Evolutionary conservation across 352 stramenopile genomes (phyloP), one percentile per base, ranked within the genome.

Genomic region (Globisporangium cylindrosporum): DNA sequence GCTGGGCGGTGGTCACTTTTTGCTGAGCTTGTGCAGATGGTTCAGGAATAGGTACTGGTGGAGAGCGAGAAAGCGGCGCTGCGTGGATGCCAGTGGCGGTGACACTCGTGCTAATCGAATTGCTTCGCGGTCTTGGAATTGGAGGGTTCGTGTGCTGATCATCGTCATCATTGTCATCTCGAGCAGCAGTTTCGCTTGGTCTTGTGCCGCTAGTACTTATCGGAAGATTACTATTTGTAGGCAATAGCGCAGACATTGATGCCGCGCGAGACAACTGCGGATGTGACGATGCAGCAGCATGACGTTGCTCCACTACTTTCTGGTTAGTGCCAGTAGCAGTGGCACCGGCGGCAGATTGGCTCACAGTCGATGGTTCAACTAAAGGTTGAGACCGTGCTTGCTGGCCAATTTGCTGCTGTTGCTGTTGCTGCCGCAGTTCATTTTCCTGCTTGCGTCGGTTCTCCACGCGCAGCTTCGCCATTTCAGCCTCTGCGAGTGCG

Each of bases 391-490:
- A 32, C 8, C 29, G 27, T 8, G 57, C 3, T 18, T 51, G 41
- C 8, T 41, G 43, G 43, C 29, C 55, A 46, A 14, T 29, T 14
- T 73, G 61, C 15, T 32, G 53, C 38, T 70, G 69, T 27, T 79
- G 72, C 36, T 74, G 77, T 53, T 86, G 81, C 6, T 76, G 75
- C 1, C 73, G 77, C 18, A 69, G 34, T 60, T 91, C 83, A 7
- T 73, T 67, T 38, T 91, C 80, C 60, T 82, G 76, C 63, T 88
- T 90, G 18, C 84, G 76, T 0, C 86, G 75, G 14, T 62, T 80
- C 68, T 92, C 86, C 18, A 93, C 82, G 7, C 86, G 80, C 27
- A 77, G 72, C 63, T 86, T 89, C 8, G 86, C 84, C 57, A 93
- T 77, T 66, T 93, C 82, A 6, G 86, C 86, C 69, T 93, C 86